These are phyloP conservation scores for Colletotrichum echinochloae DNA, from an alignment of 2,329 filamentous ascomycete genomes.

Conservation along the genomic window DNA sequence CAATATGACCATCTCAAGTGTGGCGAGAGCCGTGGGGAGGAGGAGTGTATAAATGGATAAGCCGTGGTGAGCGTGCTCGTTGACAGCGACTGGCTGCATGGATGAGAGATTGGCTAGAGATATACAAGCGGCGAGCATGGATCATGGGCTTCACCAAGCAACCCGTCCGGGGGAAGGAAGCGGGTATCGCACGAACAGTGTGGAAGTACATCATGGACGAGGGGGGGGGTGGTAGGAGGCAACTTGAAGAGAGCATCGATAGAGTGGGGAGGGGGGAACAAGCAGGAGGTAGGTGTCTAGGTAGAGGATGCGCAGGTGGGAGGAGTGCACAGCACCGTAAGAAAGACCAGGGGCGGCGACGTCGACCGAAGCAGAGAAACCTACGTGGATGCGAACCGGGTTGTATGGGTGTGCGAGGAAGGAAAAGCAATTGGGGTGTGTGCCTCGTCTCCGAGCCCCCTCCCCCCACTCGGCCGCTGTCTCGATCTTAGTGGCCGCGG, in stretches of 20 bases:
- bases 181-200: slow-evolving; percentile 32
- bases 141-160: slow-evolving; percentile 35
- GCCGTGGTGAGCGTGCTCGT: slow-evolving; percentile 32
- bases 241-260: slow-evolving; percentile 31
- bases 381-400: slow-evolving; percentile 38
- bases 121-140: slow-evolving; percentile 39
- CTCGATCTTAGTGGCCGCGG: slow-evolving; percentile 35
- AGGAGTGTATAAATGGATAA: slow-evolving; percentile 41
- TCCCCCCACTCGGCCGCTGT: slow-evolving; percentile 25
- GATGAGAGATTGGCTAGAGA: slow-evolving; percentile 42
- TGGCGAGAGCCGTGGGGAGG: slow-evolving; percentile 38
- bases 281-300: too few relatives aligned
- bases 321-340: slow-evolving; percentile 14
- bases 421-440: slow-evolving; percentile 24
- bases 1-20: slow-evolving; percentile 17
- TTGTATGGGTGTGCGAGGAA: slow-evolving; percentile 36
- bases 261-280: slow-evolving; percentile 18
- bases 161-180: slow-evolving; percentile 35
- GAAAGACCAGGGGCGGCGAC: slow-evolving; percentile 39
- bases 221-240: slow-evolving; percentile 33
- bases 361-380: slow-evolving; percentile 40
- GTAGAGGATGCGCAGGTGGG: slow-evolving; percentile 17
- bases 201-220: slow-evolving; percentile 37
- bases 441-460: slow-evolving; percentile 31
- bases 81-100: slow-evolving; percentile 39